Percentiles rank a stretch among this genome's conserved stretches.
phyloP scores from a whole-genome alignment of 495 filamentous ascomycete species.

The Usnea hakonensis region DNA sequence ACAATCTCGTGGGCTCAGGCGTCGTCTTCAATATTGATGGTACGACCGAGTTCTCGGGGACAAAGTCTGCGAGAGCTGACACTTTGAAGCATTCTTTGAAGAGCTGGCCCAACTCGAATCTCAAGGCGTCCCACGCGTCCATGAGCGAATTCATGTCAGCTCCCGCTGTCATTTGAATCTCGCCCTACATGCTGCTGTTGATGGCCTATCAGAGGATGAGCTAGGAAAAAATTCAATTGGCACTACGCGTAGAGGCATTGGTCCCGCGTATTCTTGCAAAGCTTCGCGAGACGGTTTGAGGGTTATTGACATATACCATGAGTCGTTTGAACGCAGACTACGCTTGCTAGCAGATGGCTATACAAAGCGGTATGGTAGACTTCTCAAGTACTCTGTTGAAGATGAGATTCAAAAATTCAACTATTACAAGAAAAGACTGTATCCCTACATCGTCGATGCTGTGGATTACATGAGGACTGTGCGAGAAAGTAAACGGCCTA shows the following conservation, averaged over 20 bases:
- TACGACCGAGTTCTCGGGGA: no score
- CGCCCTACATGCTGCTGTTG: constrained; percentile 70
- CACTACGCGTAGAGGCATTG: constrained; percentile 59
- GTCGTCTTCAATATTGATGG: constrained; percentile 70
- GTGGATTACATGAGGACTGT: constrained; percentile 49
- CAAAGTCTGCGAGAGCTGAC: no score
- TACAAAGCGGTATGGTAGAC: constrained; percentile 65
- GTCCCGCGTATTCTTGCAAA: constrained; percentile 78
- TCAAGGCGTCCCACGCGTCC: constrained; percentile 43
- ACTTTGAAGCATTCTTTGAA: constrained; percentile 59
- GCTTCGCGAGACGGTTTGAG: constrained; percentile 67
- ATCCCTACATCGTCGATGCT: constrained; percentile 62
- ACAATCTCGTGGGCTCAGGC: constrained; percentile 79
- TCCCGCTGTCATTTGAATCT: constrained; percentile 32
- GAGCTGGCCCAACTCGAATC: constrained; percentile 64
- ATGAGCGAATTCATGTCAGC: constrained; percentile 4
- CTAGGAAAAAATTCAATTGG: constrained; percentile 33
- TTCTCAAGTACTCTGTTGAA: constrained; percentile 69
- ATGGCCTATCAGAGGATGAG: constrained; percentile 64
- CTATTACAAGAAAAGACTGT: constrained; percentile 58
- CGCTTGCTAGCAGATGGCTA: constrained; percentile 57
- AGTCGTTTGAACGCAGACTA: constrained; percentile 68
- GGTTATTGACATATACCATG: constrained; percentile 67
- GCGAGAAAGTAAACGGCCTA: constrained; percentile 51
- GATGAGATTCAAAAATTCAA: constrained; percentile 67